These are phyloP conservation scores for Achaetomiella virescens DNA, from an alignment of 495 filamentous ascomycete species.

Conservation along the genomic window DNA sequence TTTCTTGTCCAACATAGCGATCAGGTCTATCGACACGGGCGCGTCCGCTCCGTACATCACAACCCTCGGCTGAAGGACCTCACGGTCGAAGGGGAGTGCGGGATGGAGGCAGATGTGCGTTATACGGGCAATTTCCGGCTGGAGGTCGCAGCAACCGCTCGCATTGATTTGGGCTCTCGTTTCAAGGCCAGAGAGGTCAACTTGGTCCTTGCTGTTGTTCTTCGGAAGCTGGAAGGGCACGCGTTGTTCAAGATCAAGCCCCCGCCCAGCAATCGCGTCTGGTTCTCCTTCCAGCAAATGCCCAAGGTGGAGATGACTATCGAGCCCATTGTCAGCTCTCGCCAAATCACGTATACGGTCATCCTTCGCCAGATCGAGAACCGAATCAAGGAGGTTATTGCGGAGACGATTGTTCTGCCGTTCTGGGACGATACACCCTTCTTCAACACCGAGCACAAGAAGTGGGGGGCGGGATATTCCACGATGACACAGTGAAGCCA, in stretches of 20 bases:
- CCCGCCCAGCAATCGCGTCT: slow-evolving; percentile 88
- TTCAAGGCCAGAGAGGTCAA: slow-evolving; percentile 90
- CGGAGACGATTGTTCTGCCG: slow-evolving; percentile 85
- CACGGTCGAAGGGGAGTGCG: slow-evolving; percentile 83
- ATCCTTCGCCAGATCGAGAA: slow-evolving; percentile 92
- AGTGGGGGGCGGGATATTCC: slow-evolving; percentile 86
- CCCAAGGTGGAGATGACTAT: slow-evolving; percentile 89
- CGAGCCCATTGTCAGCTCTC: slow-evolving; percentile 88
- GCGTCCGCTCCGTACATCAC: slow-evolving; percentile 83
- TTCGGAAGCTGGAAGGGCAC: slow-evolving; percentile 84
- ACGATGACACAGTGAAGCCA: slow-evolving; percentile 41
- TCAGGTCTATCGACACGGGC: slow-evolving; percentile 80
- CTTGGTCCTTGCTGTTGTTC: slow-evolving; percentile 75
- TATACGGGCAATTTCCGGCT: slow-evolving; percentile 86
- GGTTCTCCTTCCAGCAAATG: slow-evolving; percentile 88
- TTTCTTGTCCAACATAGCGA: slow-evolving; percentile 73
- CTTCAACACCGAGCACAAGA: slow-evolving; percentile 65
- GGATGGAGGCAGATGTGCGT: slow-evolving; percentile 74
- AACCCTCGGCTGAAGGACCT: slow-evolving; percentile 86
- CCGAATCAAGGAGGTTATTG: slow-evolving; percentile 85
- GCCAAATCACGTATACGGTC: slow-evolving; percentile 88
- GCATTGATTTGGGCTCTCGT: slow-evolving; percentile 78
- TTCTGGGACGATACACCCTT: slow-evolving; percentile 96
- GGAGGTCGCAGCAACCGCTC: slow-evolving; percentile 82
- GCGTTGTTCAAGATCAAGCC: slow-evolving; percentile 82